Conservation (phyloP, 768 basidiomycete species). For the Lactifluus pinguis region DNA sequence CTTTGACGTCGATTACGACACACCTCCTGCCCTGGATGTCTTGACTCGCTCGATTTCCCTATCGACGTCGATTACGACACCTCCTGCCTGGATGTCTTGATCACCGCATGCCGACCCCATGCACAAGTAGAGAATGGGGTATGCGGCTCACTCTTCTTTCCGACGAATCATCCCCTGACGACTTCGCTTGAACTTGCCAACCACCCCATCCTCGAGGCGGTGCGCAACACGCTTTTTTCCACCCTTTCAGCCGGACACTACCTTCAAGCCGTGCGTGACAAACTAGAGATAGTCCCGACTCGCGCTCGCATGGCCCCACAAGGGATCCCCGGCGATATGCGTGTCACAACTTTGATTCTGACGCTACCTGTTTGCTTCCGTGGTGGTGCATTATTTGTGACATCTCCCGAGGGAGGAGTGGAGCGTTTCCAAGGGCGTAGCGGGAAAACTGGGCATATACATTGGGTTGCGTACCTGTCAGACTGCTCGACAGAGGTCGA, state of each 20-base stretch:
- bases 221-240: conserved; percentile 66
- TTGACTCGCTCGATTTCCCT: conserved; percentile 77
- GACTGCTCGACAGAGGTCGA: conserved; percentile 74
- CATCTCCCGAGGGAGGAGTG: conserved; percentile 42
- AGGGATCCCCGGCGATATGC: conserved; percentile 50
- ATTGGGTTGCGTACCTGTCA: conserved; percentile 69
- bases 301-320: conserved; percentile 54
- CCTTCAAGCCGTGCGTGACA: conserved; percentile 58
- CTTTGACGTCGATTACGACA: too few relatives aligned
- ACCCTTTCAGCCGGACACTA: conserved; percentile 60
- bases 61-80: conserved; percentile 67
- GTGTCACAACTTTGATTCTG: conserved; percentile 63
- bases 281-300: conserved; percentile 55
- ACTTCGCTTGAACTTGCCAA: conserved; percentile 72
- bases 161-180: conserved; percentile 61
- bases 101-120: conserved; percentile 64
- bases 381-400: conserved; percentile 57
- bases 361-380: conserved; percentile 68
- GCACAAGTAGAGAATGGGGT: conserved; percentile 43
- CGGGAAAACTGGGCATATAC: conserved; percentile 56
- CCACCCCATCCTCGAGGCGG: conserved; percentile 73
- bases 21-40: too few relatives aligned
- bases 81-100: conserved; percentile 68
- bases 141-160: conserved; percentile 63
- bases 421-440: conserved; percentile 58